Base-by-base conservation (phyloP, 129 eudicot species). In the Flaveria linearis region DNA sequence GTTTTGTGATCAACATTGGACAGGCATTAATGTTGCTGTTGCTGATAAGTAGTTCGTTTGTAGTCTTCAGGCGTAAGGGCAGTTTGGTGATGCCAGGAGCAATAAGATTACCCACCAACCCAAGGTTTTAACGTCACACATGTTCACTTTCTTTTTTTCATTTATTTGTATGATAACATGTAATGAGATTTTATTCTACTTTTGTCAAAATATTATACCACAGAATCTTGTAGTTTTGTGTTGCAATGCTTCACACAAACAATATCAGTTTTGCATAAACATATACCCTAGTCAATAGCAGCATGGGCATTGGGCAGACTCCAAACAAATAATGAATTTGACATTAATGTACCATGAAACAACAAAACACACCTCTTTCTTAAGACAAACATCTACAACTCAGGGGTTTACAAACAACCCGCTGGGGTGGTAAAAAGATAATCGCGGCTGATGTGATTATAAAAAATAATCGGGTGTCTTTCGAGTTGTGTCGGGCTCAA, bases 381-480 rank as follows among this genome's bases (percentile, higher is more conserved):
- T 50, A 50, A 50, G 1, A 50, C 13, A 11, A 50, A 50, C 17
- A 90, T 83, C 92, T 90, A 90, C 90, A 83, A 57, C 11, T 18
- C 51, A 68, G 65, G 58, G 80, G 70, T 18, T 69, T 85, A 88
- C 84, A 64, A 75, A 75, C 81, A 79, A 72, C 67, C 33, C 76
- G 5, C 10, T 12, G 81, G 69, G 67, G 36, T n/a, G 49, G 45
- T 52, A 52, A 6, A 22, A 8, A 25, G 46, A 52, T n/a, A 0
- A 45, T 45, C 50, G 2, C 2, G 13, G 10, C 2, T 43, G 74
- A 25, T 1, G 65, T 47, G 52, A 81, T 88, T 78, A 91, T 84
- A 88, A 84, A 84, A 91, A 91, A 78, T 91, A 91, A 79, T 91
- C 97, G 2, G 97, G 97, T 30, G 95, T 91, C 82, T 91, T 88